phyloP scores from a whole-genome alignment of 2,329 filamentous ascomycete species.

The Calonectria hongkongensis region DNA sequence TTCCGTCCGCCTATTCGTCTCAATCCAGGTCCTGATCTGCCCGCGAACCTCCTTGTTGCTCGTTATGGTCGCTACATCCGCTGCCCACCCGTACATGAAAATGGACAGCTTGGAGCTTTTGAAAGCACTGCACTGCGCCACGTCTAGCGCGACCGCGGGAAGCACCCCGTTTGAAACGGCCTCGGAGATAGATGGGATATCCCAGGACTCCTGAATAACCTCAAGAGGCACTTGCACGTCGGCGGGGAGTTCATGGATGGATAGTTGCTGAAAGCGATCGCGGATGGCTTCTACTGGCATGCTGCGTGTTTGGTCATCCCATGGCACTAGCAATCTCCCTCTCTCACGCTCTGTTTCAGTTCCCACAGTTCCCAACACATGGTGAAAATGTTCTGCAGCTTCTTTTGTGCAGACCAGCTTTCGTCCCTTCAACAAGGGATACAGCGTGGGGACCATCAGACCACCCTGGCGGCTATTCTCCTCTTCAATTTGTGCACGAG shows the following conservation, averaged over 20 bases:
- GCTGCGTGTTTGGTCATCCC: slow-evolving; percentile 45
- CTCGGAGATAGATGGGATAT: slow-evolving; percentile 50
- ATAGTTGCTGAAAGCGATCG: slow-evolving; percentile 58
- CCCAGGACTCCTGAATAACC: slow-evolving; percentile 55
- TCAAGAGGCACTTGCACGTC: slow-evolving; percentile 60
- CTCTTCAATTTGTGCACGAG: slow-evolving; percentile 60
- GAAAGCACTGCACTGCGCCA: slow-evolving; percentile 57
- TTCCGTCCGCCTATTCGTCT: slow-evolving; percentile 54
- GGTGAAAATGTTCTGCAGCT: slow-evolving; percentile 63
- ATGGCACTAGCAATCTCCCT: slow-evolving; percentile 59
- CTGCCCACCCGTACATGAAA: slow-evolving; percentile 64
- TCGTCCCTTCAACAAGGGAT: slow-evolving; percentile 59
- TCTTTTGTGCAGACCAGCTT: slow-evolving; percentile 62
- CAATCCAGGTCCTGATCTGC: slow-evolving; percentile 60
- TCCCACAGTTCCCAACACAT: slow-evolving; percentile 60
- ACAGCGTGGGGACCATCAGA: slow-evolving; percentile 60
- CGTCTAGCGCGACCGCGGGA: slow-evolving; percentile 59
- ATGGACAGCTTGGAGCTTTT: slow-evolving; percentile 62
- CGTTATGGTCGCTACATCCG: slow-evolving; percentile 59
- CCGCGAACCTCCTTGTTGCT: slow-evolving; percentile 64
- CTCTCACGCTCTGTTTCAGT: slow-evolving; percentile 61
- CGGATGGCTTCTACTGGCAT: slow-evolving; percentile 46
- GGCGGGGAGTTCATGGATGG: slow-evolving; percentile 56
- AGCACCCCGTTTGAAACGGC: slow-evolving; percentile 54
- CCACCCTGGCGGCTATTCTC: slow-evolving; percentile 56